Percentiles rank a stretch among this genome's conserved stretches.
These are phyloP conservation scores for Yarrowia alimentaria DNA, from an alignment of 805 yeast species.

Conservation along the genomic window DNA sequence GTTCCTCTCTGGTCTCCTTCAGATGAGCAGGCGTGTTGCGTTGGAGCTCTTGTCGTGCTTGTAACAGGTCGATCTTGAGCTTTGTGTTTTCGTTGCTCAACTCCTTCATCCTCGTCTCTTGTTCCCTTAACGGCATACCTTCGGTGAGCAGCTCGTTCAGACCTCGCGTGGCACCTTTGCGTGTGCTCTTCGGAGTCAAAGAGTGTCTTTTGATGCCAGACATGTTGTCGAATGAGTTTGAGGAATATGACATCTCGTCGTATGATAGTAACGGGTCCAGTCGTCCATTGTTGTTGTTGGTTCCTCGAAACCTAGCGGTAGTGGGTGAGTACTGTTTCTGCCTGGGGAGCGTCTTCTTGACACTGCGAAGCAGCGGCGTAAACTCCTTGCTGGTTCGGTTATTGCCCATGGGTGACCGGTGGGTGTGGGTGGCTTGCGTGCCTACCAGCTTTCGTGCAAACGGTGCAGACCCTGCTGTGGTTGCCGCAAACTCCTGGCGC, in stretches of 20 bases:
- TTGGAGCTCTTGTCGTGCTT: slow-evolving; percentile 15
- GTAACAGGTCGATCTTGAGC: slow-evolving; percentile 18
- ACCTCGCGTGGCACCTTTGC: not conserved
- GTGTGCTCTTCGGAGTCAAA: not conserved
- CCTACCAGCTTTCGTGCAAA: slow-evolving; percentile 16
- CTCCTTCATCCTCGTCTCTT: slow-evolving; percentile 21
- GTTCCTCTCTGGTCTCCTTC: slow-evolving; percentile 18
- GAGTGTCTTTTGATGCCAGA: slow-evolving; percentile 8
- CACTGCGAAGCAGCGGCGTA: slow-evolving; percentile 15
- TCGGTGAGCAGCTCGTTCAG: slow-evolving; percentile 21
- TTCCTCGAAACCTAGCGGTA: slow-evolving; percentile 2
- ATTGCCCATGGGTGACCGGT: not conserved
- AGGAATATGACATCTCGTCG: slow-evolving; percentile 12
- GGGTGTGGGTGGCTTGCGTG: not conserved
- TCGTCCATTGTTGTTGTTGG: not conserved
- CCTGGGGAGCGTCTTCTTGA: slow-evolving; percentile 6
- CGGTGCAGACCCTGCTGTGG: slow-evolving; percentile 8
- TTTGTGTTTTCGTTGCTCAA: slow-evolving; percentile 24
- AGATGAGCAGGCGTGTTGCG: slow-evolving; percentile 16
- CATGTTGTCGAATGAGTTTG: slow-evolving; percentile 21
- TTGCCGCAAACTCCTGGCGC: slow-evolving; percentile 15
- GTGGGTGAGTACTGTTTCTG: slow-evolving; percentile 19
- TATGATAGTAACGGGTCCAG: slow-evolving; percentile 13
- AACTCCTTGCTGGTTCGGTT: slow-evolving; percentile 1
- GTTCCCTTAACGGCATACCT: slow-evolving; percentile 18